Evolutionary conservation across 495 filamentous ascomycete species (phyloP).

Genomic region (Talaromyces ruber): DNA sequence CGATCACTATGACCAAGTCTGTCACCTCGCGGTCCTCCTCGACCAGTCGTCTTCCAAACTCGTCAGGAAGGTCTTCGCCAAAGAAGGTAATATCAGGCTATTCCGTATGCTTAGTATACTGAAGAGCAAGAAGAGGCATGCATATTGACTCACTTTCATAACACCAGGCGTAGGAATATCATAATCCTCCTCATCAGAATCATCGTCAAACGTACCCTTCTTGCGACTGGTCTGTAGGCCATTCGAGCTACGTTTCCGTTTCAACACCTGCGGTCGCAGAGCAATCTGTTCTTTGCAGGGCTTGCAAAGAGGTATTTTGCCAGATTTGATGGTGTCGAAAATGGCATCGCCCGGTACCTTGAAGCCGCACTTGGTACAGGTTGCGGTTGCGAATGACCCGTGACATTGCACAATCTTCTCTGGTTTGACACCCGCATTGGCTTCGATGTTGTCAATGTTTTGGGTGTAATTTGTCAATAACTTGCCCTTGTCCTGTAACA

Average conservation of each 20-base stretch:
- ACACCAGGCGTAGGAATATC: slow-evolving; percentile 69
- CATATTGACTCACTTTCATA: slow-evolving; percentile 60
- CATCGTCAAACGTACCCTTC: slow-evolving; percentile 45
- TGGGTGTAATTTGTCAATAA: slow-evolving; percentile 96
- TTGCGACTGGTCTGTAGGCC: slow-evolving; percentile 44
- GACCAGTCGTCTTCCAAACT: slow-evolving; percentile 73
- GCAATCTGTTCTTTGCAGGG: slow-evolving; percentile 33
- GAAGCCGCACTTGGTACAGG: slow-evolving; percentile 74
- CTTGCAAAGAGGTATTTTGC: slow-evolving; percentile 52
- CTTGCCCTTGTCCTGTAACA: slow-evolving; percentile 85
- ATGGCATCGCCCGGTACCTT: slow-evolving; percentile 69
- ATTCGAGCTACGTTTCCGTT: slow-evolving; percentile 69
- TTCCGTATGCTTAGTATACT: not conserved
- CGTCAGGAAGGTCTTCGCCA: slow-evolving; percentile 60
- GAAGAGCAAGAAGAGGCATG: not conserved
- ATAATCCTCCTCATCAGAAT: slow-evolving; percentile 64
- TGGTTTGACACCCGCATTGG: slow-evolving; percentile 68
- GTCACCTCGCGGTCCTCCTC: slow-evolving; percentile 69
- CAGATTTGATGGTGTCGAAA: slow-evolving; percentile 68
- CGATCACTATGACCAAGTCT: slow-evolving; percentile 94
- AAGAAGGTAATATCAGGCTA: slow-evolving; percentile 96
- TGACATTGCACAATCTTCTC: slow-evolving; percentile 95
- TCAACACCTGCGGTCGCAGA: slow-evolving; percentile 42
- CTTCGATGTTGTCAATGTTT: slow-evolving; percentile 97
- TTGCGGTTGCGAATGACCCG: slow-evolving; percentile 87